Percentiles rank a stretch among this genome's conserved stretches.
Conservation (phyloP, 441 rosid genomes). For the Erodium texanum region DNA sequence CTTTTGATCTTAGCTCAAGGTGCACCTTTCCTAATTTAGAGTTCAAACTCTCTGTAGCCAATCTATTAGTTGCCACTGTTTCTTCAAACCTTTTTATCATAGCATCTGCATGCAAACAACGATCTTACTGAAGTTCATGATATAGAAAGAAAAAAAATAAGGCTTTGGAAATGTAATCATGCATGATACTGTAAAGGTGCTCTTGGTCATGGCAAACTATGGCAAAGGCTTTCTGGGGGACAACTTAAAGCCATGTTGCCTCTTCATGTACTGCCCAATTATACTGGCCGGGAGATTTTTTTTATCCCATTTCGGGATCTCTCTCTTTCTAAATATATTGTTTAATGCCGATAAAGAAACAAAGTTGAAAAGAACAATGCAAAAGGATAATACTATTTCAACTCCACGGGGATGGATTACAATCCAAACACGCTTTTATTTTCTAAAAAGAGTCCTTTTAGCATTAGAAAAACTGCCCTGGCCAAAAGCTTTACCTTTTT, state of each 20-base stretch:
- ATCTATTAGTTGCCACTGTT: constrained; percentile 33
- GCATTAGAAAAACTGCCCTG: not conserved
- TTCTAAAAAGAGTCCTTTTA: not conserved
- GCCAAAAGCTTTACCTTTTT: constrained; percentile 43
- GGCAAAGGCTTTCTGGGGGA: not conserved
- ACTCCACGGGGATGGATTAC: not conserved
- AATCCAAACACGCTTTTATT: not conserved
- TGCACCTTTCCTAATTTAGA: constrained; percentile 46
- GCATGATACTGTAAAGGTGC: not conserved
- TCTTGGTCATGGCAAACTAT: not conserved
- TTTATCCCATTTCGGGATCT: too few relatives aligned
- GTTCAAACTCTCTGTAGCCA: constrained; percentile 43
- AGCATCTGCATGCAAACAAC: constrained; percentile 44
- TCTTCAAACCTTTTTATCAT: constrained; percentile 43
- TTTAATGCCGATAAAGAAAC: not conserved
- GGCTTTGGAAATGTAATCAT: constrained; percentile 11
- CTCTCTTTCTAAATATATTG: too few relatives aligned
- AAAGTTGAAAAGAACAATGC: not conserved
- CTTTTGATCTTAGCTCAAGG: constrained; percentile 40
- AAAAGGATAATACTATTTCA: not conserved
- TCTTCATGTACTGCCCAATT: too few relatives aligned
- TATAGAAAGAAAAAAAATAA: not conserved
- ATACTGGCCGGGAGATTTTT: too few relatives aligned
- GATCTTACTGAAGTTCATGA: not conserved
- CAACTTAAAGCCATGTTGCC: not conserved